Conservation (phyloP, 2,329 filamentous ascomycete species). For the Pestalotiopsis sp. region DNA sequence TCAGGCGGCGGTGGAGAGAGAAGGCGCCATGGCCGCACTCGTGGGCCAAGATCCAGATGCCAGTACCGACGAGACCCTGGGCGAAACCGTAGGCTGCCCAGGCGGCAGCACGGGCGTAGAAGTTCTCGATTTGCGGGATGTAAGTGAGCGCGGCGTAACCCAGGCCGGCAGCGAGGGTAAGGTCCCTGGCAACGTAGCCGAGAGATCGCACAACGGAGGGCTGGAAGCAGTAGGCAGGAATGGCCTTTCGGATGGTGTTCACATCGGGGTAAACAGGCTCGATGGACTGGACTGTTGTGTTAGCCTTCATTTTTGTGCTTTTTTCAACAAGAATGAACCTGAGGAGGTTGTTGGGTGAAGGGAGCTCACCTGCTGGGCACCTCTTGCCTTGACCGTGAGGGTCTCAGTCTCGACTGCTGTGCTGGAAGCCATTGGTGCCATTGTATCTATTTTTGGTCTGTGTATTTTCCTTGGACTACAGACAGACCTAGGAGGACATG, state of each 20-base stretch:
- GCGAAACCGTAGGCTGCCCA: conserved; percentile 65
- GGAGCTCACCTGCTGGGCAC: conserved; percentile 5
- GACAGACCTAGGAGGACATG: conserved; percentile 4
- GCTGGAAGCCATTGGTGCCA: conserved; percentile 1
- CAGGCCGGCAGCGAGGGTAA: conserved; percentile 49
- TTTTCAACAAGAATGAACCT: neutral
- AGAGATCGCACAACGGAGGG: conserved; percentile 54
- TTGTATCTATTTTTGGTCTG: conserved; percentile 1
- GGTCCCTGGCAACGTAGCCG: conserved; percentile 59
- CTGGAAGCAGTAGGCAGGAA: conserved; percentile 65
- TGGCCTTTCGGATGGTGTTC: conserved; percentile 52
- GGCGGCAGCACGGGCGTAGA: conserved; percentile 44
- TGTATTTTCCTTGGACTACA: too few species aligned
- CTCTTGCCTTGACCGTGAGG: conserved; percentile 7
- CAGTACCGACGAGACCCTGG: conserved; percentile 68
- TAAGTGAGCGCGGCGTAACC: conserved; percentile 54
- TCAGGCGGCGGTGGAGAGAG: conserved; percentile 57
- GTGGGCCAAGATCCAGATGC: conserved; percentile 72
- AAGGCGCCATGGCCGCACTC: conserved; percentile 74
- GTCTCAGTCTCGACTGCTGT: conserved; percentile 11
- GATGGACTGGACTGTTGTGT: neutral
- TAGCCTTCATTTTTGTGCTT: neutral
- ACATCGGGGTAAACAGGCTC: conserved; percentile 44
- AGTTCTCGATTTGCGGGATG: conserved; percentile 53
- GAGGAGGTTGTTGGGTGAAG: too few species aligned